phyloP scores from a whole-genome alignment of 371 early-diverging fungal species.

The Apophysomyces ossiformis region DNA sequence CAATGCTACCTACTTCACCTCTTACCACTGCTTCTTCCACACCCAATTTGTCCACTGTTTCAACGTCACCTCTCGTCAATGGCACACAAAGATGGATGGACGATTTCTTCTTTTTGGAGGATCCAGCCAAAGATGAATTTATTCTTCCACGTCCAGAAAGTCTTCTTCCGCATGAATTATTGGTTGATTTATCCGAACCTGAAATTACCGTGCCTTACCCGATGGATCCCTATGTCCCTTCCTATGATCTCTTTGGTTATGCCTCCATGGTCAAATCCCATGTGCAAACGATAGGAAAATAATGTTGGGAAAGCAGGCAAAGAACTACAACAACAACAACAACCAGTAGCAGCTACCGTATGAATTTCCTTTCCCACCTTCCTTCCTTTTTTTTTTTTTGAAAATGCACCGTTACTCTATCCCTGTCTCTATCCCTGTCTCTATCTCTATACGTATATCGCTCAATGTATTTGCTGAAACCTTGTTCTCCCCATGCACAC shows the following conservation, averaged over 20 bases:
- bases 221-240: neutral
- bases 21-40: slow-evolving; percentile 11
- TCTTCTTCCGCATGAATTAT: slow-evolving; percentile 38
- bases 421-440: no score
- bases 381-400: no score
- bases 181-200: slow-evolving; percentile 35
- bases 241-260: neutral
- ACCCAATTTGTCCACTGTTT: slow-evolving; percentile 8
- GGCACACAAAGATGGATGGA: slow-evolving; percentile 7
- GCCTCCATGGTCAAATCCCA: neutral
- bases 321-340: no score
- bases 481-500: no score
- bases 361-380: no score
- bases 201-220: slow-evolving; percentile 8
- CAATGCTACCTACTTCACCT: neutral
- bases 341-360: no score
- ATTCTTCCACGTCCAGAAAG: slow-evolving; percentile 40
- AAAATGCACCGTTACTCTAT: no score
- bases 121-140: slow-evolving; percentile 13
- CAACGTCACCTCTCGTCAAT: neutral
- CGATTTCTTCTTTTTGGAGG: neutral
- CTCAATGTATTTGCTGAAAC: no score
- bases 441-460: no score
- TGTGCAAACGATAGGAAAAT: no score
- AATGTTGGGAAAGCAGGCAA: no score